Base-by-base conservation (phyloP, 192 early-diverging fungal genomes). In the Glomus cerebriforme region DNA sequence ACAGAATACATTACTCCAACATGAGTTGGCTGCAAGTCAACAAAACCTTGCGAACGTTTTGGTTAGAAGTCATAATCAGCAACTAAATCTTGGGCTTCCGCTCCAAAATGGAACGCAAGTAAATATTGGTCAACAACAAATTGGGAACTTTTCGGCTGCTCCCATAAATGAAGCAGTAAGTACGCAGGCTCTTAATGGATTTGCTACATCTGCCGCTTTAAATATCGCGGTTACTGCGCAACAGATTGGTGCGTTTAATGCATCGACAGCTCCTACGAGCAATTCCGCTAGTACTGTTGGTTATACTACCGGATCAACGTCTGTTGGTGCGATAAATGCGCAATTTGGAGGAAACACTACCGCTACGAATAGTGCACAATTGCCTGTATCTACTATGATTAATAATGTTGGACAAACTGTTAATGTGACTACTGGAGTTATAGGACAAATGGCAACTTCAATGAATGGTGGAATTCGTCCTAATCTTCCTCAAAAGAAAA, bases 1-100 rank as follows among this genome's bases (percentile, higher is more conserved):
- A 68, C 66, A 68, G n/a, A 64, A 64, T 29, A 26, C 24, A 17
- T 3, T 64, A 31, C 29, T 64, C 1, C 66, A 68, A 22, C 29
- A 68, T 32, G 66, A 68, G 34, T 68, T 68, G 66, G 32, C 27
- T 32, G 62, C 32, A 37, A 68, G 32, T 39, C 66, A 68, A 37
- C 62, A 64, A 64, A 64, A 64, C 31, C 62, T 64, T 64, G 62
- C 62, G 4, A 31, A 64, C 31, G 62, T 17, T 27, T 31, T 35
- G 26, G 27, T 5, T 1, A 67, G 29, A 37, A 35, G n/a, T n/a
- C n/a, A n/a, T n/a, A n/a, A 5, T n/a, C 31, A n/a, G 1, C 27
- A 34, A 65, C 7, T 29, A 31, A 10, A 34, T 19, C 64, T 35
- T 19, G 29, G 31, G 22, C 34, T 22, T 9, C 66, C 13, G 8